A percentile compares a stretch with the other conserved stretches of the same genome.
phyloP scores from a whole-genome alignment of 192 early-diverging fungal species.

The Cladochytrium replicatum region DNA sequence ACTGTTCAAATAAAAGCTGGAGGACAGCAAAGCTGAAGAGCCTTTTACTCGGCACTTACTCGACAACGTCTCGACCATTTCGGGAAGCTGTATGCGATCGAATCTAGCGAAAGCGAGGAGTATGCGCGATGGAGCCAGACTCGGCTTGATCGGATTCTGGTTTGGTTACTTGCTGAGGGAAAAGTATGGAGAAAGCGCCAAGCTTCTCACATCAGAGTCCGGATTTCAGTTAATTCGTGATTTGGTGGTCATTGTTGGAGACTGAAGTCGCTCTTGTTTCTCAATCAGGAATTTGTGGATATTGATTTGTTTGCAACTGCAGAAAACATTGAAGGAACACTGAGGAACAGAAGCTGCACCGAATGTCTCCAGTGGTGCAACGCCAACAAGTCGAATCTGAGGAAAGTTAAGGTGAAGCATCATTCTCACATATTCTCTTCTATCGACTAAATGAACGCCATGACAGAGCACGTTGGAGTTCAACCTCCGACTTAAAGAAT shows the following conservation, averaged over 20 bases:
- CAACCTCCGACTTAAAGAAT: conserved; percentile 89
- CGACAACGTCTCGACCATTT: conserved; percentile 69
- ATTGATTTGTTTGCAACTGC: conserved; percentile 81
- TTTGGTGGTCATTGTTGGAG: neutral
- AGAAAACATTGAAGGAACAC: conserved; percentile 67
- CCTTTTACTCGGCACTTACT: conserved; percentile 54
- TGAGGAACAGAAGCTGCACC: conserved; percentile 66
- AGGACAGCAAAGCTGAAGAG: conserved; percentile 71
- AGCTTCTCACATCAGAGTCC: conserved; percentile 10
- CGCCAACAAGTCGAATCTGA: conserved; percentile 78
- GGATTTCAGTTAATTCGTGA: too few relatives aligned
- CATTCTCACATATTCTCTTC: neutral
- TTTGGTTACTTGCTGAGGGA: conserved; percentile 93
- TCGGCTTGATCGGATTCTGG: conserved; percentile 77
- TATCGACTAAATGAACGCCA: too few relatives aligned
- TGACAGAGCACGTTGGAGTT: conserved; percentile 89
- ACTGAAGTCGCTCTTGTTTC: neutral
- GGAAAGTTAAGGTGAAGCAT: conserved; percentile 74
- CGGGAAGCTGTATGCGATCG: conserved; percentile 55
- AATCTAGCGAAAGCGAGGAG: conserved; percentile 52
- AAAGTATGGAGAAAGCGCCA: conserved; percentile 70
- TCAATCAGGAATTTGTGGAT: conserved; percentile 70
- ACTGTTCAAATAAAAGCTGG: too few relatives aligned
- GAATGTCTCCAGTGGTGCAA: conserved; percentile 90
- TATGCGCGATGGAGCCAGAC: conserved; percentile 79